Conservation (phyloP, 2,329 filamentous ascomycete genomes). For the Dothideomycetes sp. region DNA sequence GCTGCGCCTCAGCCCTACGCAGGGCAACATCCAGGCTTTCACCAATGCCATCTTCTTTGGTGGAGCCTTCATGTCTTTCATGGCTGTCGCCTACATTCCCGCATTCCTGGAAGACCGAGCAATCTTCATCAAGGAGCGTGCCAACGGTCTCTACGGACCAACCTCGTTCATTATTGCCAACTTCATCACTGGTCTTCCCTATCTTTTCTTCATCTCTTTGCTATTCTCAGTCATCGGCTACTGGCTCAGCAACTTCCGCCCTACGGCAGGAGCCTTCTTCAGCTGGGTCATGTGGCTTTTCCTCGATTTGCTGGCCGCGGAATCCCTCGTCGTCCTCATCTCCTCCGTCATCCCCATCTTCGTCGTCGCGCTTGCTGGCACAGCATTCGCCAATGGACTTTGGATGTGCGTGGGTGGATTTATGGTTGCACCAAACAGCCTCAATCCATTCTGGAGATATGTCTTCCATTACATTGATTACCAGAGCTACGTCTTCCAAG, state of each 20-base stretch:
- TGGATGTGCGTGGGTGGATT: conserved; percentile 87
- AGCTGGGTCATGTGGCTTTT: conserved; percentile 77
- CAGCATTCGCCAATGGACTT: conserved; percentile 76
- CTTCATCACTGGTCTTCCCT: conserved; percentile 72
- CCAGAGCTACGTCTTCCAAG: conserved; percentile 75
- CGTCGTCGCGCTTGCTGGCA: conserved; percentile 65
- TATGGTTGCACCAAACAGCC: conserved; percentile 57
- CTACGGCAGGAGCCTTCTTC: conserved; percentile 56
- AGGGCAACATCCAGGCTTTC: conserved; percentile 67
- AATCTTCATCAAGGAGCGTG: conserved; percentile 64
- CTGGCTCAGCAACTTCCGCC: conserved; percentile 68
- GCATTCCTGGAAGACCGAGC: conserved; percentile 69
- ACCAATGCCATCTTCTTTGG: conserved; percentile 64
- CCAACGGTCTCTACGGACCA: conserved; percentile 71
- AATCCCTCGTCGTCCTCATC: conserved; percentile 70
- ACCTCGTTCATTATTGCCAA: conserved; percentile 65
- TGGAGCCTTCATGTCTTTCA: conserved; percentile 42
- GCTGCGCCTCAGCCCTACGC: conserved; percentile 57
- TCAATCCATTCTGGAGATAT: conserved; percentile 80
- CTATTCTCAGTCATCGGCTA: conserved; percentile 68
- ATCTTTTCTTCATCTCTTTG: conserved; percentile 62
- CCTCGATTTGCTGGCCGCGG: conserved; percentile 70
- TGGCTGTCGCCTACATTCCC: conserved; percentile 67
- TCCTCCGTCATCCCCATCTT: conserved; percentile 66
- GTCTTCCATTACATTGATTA: conserved; percentile 86